Base-by-base conservation (phyloP, 2,329 filamentous ascomycete species). In the Ascomycota sp. region DNA sequence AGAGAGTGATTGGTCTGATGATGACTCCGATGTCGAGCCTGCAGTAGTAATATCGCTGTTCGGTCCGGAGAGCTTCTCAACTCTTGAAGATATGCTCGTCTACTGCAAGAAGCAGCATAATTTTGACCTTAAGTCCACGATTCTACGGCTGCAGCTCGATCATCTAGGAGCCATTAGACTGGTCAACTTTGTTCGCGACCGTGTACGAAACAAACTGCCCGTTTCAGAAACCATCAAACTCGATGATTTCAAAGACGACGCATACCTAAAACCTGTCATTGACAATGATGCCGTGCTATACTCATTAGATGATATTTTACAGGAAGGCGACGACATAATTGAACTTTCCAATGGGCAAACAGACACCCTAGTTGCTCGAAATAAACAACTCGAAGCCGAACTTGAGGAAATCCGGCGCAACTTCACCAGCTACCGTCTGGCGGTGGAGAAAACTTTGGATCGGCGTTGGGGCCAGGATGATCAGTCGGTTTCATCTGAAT, bases 241-340 rank as follows among this genome's bases (percentile, higher is more conserved):
- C 23, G 55, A 59, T 2, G 59, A 71, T 19, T 72, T 94, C 36
- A 63, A 71, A n/a, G 69, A 82, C 36, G 86, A 95, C 38, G 63
- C 66, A 38, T 91, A 74, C 45, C 61, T 98, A 34, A 77, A 78
- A 45, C 89, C 89, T 0, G 74, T 83, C 4, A 55, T 98, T 7
- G 75, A 89, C 34, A 82, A 94, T 40, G 89, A 98, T 48, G 79
- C 85, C 4, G 59, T 95, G 31, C 69, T 98, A 21, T 83, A 91
- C 46, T 79, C 69, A 32, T 61, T 98, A 13, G 86, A 92, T 38
- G 89, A 94, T 36, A 38, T 57, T 7, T 12, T 28, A 7, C 34
- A 32, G 15, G 22, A 27, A 5, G 31, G 40, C 35, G 26, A 30
- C 33, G 27, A 41, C 32, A 40, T 46, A 13, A 50, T 59, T 13